Evolutionary conservation across 257 asterid species (phyloP).

Genomic region (Linderniella brevidens): DNA sequence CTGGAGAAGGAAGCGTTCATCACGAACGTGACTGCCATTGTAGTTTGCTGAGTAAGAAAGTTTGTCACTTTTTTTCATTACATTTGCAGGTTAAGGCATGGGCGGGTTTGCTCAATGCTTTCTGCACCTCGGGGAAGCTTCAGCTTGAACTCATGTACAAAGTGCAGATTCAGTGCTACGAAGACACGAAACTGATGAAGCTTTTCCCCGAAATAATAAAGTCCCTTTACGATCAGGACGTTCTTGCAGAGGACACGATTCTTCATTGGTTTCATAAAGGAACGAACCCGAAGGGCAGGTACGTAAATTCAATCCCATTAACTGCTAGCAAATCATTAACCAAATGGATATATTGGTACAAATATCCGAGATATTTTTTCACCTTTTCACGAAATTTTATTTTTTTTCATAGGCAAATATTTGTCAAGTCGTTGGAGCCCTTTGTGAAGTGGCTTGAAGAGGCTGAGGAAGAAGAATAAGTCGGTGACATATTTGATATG

Average conservation of each 20-base stretch:
- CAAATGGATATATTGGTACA: too few relatives aligned
- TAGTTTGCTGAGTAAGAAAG: not conserved
- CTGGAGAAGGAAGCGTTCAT: not conserved
- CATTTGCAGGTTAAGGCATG: slow-evolving; percentile 63
- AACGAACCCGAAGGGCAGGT: slow-evolving; percentile 92
- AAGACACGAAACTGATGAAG: slow-evolving; percentile 93
- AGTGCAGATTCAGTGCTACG: slow-evolving; percentile 92
- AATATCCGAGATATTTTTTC: too few relatives aligned
- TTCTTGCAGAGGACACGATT: slow-evolving; percentile 89
- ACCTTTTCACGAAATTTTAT: too few relatives aligned
- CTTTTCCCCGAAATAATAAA: slow-evolving; percentile 85
- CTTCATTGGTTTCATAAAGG: slow-evolving; percentile 97
- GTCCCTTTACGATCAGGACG: slow-evolving; percentile 89
- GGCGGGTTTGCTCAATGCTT: slow-evolving; percentile 67
- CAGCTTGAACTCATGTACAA: slow-evolving; percentile 90
- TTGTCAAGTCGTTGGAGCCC: slow-evolving; percentile 91
- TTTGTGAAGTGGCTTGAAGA: slow-evolving; percentile 96
- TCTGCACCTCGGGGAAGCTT: slow-evolving; percentile 78
- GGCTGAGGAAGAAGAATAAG: slow-evolving; percentile 92
- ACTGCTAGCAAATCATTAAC: too few relatives aligned
- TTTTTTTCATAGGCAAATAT: slow-evolving; percentile 39
- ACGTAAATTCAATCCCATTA: not conserved
- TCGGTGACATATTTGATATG: not conserved
- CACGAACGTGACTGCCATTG: not conserved
- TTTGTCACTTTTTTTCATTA: not conserved